These are phyloP conservation scores for Curvularia spicifera DNA, from an alignment of 2,329 filamentous ascomycete species.

Conservation along the genomic window DNA sequence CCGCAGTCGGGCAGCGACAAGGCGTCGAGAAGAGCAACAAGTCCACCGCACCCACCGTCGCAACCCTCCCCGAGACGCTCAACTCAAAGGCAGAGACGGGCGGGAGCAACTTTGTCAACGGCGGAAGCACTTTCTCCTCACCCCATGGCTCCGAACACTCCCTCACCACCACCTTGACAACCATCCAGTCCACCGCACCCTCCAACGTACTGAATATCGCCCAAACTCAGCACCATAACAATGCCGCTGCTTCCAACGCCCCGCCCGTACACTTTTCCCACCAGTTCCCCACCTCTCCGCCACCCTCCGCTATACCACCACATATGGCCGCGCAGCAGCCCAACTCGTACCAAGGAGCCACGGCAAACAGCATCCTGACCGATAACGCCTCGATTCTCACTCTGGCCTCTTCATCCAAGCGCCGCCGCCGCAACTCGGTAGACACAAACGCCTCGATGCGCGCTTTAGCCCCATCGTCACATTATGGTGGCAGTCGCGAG, in stretches of 20 bases:
- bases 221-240: constrained; percentile 39
- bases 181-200: constrained; percentile 76
- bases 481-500: constrained; percentile 83
- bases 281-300: constrained; percentile 61
- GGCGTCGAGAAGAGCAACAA: constrained; percentile 69
- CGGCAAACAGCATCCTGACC: constrained; percentile 79
- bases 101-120: constrained; percentile 64
- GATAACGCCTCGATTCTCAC: constrained; percentile 89
- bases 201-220: constrained; percentile 55
- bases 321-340: constrained; percentile 70
- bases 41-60: constrained; percentile 78
- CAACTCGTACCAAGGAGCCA: constrained; percentile 77
- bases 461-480: constrained; percentile 79
- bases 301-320: constrained; percentile 73
- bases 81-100: constrained; percentile 83
- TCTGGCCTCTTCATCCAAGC: constrained; percentile 81
- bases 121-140: constrained; percentile 80
- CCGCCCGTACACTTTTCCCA: constrained; percentile 62
- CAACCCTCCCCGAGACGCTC: constrained; percentile 80
- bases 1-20: constrained; percentile 53
- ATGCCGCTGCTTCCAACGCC: constrained; percentile 43
- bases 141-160: constrained; percentile 81
- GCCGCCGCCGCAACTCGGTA: constrained; percentile 76
- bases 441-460: constrained; percentile 87
- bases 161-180: constrained; percentile 82